Conservation (phyloP, 768 basidiomycete genomes). For the Steccherinum ochraceum region DNA sequence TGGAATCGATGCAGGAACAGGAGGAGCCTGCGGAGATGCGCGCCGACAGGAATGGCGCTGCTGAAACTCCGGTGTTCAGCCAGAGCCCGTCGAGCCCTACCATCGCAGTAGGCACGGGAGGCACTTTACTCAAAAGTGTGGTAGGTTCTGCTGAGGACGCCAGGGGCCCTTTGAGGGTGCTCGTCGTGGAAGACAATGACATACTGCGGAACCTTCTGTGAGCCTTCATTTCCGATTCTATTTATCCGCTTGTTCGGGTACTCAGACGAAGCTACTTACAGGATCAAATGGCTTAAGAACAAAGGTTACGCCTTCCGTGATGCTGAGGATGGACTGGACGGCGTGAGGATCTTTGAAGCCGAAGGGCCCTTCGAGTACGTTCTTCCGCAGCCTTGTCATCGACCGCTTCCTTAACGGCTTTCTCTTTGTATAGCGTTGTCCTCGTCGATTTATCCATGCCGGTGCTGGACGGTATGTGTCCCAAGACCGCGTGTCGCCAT, state of each 20-base stretch:
- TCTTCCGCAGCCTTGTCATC: neutral
- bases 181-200: constrained; percentile 88
- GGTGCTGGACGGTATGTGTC: constrained; percentile 67
- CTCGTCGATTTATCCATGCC: constrained; percentile 93
- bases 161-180: constrained; percentile 49
- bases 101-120: constrained; percentile 50
- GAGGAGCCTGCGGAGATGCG: constrained; percentile 21
- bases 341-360: constrained; percentile 65
- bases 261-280: constrained; percentile 19
- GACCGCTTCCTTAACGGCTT: constrained; percentile 8
- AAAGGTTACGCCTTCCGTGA: constrained; percentile 73
- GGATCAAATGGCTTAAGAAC: constrained; percentile 60
- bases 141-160: constrained; percentile 26
- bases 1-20: constrained; percentile 29
- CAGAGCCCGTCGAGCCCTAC: constrained; percentile 31
- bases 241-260: constrained; percentile 1
- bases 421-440: constrained; percentile 52
- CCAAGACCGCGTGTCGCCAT: neutral
- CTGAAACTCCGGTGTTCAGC: constrained; percentile 12
- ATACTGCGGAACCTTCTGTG: constrained; percentile 81
- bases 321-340: constrained; percentile 81
- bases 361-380: constrained; percentile 85
- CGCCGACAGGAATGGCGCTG: neutral
- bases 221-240: too few species aligned
- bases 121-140: constrained; percentile 65